Percentiles rank a stretch among this genome's conserved stretches.
Conservation (phyloP, 768 basidiomycete species). For the Lentinula guzmanii region DNA sequence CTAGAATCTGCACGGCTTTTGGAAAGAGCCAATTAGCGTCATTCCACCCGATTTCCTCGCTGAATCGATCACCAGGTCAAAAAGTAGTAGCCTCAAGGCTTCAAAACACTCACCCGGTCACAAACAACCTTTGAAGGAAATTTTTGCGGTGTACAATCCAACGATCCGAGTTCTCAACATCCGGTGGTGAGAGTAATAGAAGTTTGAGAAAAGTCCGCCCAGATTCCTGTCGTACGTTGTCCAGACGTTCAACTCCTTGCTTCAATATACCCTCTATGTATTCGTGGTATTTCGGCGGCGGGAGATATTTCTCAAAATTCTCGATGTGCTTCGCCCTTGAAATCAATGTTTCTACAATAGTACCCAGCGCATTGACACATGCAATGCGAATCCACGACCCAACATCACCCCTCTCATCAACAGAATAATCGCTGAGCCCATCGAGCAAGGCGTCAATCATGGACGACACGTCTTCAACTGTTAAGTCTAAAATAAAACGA, state of each 20-base stretch:
- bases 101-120: conserved; percentile 29
- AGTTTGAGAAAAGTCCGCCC: conserved; percentile 56
- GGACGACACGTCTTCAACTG: conserved; percentile 34
- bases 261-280: conserved; percentile 70
- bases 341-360: conserved; percentile 47
- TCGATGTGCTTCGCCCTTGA: conserved; percentile 31
- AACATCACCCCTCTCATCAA: conserved; percentile 93
- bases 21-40: conserved; percentile 75
- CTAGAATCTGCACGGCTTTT: conserved; percentile 58
- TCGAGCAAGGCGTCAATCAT: conserved; percentile 52
- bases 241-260: conserved; percentile 86
- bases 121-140: conserved; percentile 49
- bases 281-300: conserved; percentile 48
- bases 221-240: conserved; percentile 82
- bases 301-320: conserved; percentile 53
- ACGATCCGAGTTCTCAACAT: conserved; percentile 25
- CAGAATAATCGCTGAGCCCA: conserved; percentile 88
- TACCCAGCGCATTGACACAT: conserved; percentile 61
- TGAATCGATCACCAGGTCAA: neutral
- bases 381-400: conserved; percentile 92
- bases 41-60: conserved; percentile 50
- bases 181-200: conserved; percentile 40
- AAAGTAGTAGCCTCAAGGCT: neutral
- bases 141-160: conserved; percentile 49
- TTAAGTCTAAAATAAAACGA: conserved; percentile 34